These are phyloP conservation scores for Anacardium occidentale DNA, from an alignment of 345 rosid genomes.

Conservation along the genomic window DNA sequence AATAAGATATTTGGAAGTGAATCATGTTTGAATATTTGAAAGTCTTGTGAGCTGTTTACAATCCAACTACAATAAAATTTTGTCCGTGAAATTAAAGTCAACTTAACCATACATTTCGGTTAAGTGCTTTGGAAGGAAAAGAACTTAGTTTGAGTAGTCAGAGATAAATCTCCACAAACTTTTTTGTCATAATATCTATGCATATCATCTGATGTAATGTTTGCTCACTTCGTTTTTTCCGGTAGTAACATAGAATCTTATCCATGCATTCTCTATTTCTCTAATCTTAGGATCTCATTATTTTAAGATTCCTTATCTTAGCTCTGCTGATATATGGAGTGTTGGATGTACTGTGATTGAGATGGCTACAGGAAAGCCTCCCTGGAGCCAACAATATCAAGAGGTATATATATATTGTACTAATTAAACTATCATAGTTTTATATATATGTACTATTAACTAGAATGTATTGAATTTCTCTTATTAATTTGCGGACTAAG, in stretches of 20 bases:
- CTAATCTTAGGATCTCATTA: slow-evolving; percentile 20
- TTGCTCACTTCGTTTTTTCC: slow-evolving; percentile 3
- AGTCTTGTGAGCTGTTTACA: not conserved
- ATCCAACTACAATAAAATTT: not conserved
- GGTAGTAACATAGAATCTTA: not conserved
- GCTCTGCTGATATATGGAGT: slow-evolving; percentile 98
- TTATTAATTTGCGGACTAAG: slow-evolving; percentile 21
- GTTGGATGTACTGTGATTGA: slow-evolving; percentile 97
- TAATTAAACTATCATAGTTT: slow-evolving; percentile 1
- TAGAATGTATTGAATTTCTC: slow-evolving; percentile 1
- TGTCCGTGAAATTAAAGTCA: not conserved
- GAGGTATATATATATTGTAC: slow-evolving; percentile 50
- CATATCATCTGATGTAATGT: not conserved
- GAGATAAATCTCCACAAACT: not conserved
- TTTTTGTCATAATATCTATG: not conserved
- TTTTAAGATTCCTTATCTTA: slow-evolving; percentile 30
- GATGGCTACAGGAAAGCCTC: slow-evolving; percentile 98
- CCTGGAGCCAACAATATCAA: slow-evolving; percentile 94
- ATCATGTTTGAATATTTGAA: not conserved
- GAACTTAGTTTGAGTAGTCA: not conserved
- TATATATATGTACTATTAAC: not conserved
- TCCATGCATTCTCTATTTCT: not conserved
- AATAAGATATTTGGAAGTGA: not conserved
- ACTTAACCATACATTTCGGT: not conserved
- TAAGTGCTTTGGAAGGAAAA: not conserved